Conservation (phyloP, 1,139 yeast species). For the Pichia sp. region DNA sequence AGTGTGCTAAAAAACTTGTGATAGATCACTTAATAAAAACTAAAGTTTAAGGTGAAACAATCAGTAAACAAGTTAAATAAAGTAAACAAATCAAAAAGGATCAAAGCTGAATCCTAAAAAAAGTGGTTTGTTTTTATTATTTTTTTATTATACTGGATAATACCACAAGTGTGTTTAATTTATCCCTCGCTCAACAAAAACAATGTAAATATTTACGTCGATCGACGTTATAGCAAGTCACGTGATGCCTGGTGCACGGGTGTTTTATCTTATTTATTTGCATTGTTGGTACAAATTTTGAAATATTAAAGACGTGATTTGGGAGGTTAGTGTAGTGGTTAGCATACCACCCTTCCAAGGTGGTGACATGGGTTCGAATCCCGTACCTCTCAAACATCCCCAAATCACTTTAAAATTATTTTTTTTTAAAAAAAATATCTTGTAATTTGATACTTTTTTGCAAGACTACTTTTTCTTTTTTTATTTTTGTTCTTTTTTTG, state of each 20-base stretch:
- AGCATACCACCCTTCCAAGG: conserved; percentile 69
- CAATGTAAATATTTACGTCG: too few species aligned
- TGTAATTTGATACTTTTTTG: too few species aligned
- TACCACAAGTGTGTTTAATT: too few species aligned
- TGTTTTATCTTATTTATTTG: too few species aligned
- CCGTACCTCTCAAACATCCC: conserved; percentile 60
- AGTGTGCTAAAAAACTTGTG: too few species aligned
- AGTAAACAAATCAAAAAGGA: not conserved
- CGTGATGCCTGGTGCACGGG: too few species aligned
- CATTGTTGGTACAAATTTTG: not conserved
- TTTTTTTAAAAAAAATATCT: conserved; percentile 9
- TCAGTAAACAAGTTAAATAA: not conserved
- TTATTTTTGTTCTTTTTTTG: too few species aligned
- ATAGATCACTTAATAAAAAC: too few species aligned
- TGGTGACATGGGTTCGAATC: conserved; percentile 79
- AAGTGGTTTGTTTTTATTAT: conserved; percentile 1
- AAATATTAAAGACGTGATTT: conserved; percentile 3
- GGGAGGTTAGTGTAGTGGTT: conserved; percentile 42
- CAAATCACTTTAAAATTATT: conserved; percentile 18
- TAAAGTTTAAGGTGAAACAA: too few species aligned
- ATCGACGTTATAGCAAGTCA: not conserved
- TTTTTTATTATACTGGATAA: not conserved
- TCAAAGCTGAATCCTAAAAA: not conserved
- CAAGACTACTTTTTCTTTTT: too few species aligned
- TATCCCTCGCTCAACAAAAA: too few species aligned